These are phyloP conservation scores for Trametes sp. DNA, from an alignment of 1,284 basidiomycete species.

Conservation along the genomic window DNA sequence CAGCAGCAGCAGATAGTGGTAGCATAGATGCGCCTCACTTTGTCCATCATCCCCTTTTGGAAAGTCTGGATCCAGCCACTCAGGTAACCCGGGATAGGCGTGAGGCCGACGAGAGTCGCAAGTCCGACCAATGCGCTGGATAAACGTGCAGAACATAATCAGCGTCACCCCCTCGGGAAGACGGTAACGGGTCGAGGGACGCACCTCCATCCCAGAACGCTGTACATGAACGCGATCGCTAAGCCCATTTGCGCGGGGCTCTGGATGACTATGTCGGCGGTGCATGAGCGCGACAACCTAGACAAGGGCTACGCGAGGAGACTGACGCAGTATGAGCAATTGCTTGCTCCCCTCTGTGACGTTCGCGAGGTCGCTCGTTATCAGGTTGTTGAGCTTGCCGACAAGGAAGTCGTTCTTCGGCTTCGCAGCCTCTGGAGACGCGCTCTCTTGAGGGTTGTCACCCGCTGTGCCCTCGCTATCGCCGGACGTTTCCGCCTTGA, in stretches of 20 bases:
- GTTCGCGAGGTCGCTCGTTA: constrained; percentile 47
- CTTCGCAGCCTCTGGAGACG: constrained; percentile 12
- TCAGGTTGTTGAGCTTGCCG: constrained; percentile 57
- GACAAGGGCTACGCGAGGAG: neutral
- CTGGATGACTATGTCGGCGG: constrained; percentile 42
- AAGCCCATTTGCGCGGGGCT: constrained; percentile 44
- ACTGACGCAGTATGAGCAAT: constrained; percentile 38
- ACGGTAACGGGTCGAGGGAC: neutral
- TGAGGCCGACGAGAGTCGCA: constrained; percentile 53
- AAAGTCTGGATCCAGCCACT: constrained; percentile 39
- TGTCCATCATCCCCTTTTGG: constrained; percentile 44
- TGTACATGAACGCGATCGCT: constrained; percentile 52
- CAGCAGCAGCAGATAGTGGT: neutral
- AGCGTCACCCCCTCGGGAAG: neutral
- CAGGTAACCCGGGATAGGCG: constrained; percentile 57
- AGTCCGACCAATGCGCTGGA: constrained; percentile 57
- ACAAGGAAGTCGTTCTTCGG: constrained; percentile 47
- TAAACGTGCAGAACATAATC: too few relatives aligned
- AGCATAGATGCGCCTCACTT: constrained; percentile 26
- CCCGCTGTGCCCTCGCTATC: constrained; percentile 17
- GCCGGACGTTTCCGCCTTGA: constrained; percentile 45
- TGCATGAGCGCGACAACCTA: constrained; percentile 8
- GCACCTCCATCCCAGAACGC: constrained; percentile 56
- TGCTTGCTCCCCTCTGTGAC: constrained; percentile 44
- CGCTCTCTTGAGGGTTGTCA: constrained; percentile 39